Evolutionary conservation across 2,329 filamentous ascomycete species (phyloP), one percentile per base, ranked within the genome.

Genomic region (Dactylellina haptotyla): DNA sequence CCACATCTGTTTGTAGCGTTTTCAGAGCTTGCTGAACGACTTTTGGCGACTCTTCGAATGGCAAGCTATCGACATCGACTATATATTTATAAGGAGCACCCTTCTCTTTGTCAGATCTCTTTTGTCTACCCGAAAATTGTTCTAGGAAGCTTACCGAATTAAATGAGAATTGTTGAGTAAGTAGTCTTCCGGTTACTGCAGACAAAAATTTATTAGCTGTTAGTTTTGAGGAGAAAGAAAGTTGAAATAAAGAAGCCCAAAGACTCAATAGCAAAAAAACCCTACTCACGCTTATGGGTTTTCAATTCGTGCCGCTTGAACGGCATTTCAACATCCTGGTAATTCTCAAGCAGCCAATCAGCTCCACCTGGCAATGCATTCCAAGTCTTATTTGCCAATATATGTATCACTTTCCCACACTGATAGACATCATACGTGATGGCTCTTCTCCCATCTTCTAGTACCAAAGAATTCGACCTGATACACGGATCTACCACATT

Each of bases 21-120:
- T 83, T 82, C 0, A 88, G 81, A 0, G 84, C 83, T 46, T 83
- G 80, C 4, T 85, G 81, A 1, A 90, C 82, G 0, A 82, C 79
- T 0, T 79, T 64, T 0, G 84, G 85, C 0, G 86, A 84, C 3
- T 83, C 80, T 1, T 80, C 76, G 67, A 88, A 88, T 0, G 82
- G 79, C n/a, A 79, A 81, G 2, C 83, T 85, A 4, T 83, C 80
- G 1, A 87, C 85, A 0, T 83, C 81, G 0, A 88, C 87, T 34
- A 87, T 84, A 76, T 88, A 90, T 61, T 90, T 90, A 79, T 90
- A 91, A 0, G 85, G 84, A 71, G 88, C 88, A 1, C 88, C 88
- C 82, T 77, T 78, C 25, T 76, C 77, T 76, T 80, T 79, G 79
- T 64, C 77, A 16, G 41, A 54, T 4, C 37, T 20, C 9, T 34